These are phyloP conservation scores for Pythium angustatum DNA, from an alignment of 352 stramenopile genomes.

Conservation along the genomic window DNA sequence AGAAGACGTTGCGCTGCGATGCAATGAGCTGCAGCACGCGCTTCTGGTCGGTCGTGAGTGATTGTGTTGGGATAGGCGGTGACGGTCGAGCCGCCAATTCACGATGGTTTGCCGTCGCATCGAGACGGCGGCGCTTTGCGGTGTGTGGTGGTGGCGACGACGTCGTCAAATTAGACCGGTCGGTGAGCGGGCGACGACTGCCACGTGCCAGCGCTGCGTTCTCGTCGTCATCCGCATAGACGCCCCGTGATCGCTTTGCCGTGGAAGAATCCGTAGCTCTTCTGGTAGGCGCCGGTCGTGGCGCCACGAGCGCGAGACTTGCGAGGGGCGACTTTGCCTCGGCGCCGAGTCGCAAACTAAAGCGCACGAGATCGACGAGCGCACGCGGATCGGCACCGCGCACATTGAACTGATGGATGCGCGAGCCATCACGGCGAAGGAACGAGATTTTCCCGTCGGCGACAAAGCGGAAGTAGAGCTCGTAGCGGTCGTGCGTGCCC, in stretches of 20 bases:
- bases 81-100: too few species aligned
- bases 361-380: constrained; percentile 49
- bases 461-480: constrained; percentile 73
- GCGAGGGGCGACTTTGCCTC: constrained; percentile 43
- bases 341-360: constrained; percentile 51
- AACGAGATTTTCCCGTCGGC: constrained; percentile 63
- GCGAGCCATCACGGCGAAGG: constrained; percentile 48
- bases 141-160: not conserved
- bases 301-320: not conserved
- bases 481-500: constrained; percentile 34
- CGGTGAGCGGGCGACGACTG: constrained; percentile 20
- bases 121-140: constrained; percentile 16
- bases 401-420: constrained; percentile 70
- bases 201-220: too few species aligned
- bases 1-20: constrained; percentile 75
- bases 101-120: not conserved
- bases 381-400: constrained; percentile 40
- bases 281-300: not conserved
- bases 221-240: not conserved
- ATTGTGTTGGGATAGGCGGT: not conserved
- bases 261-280: too few species aligned
- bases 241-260: constrained; percentile 10
- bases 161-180: constrained; percentile 27
- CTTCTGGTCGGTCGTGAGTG: constrained; percentile 46
- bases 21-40: constrained; percentile 46